Conservation (phyloP, 495 filamentous ascomycete genomes). For the Xylaria castorea region DNA sequence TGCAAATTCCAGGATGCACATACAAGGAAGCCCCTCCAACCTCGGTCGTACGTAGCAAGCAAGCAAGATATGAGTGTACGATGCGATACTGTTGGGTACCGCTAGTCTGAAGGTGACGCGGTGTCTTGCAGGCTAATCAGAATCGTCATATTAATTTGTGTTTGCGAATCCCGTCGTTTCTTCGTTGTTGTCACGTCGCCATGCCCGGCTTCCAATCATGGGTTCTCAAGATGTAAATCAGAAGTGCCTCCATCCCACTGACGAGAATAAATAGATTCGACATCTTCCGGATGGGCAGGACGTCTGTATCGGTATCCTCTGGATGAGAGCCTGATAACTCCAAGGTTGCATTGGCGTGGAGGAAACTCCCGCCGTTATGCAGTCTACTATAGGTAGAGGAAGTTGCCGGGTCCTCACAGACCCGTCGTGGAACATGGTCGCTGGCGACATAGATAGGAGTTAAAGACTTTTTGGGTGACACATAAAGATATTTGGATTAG, state of each 20-base stretch:
- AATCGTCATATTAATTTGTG: conserved; percentile 17
- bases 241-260: conserved; percentile 10
- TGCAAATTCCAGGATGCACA: neutral
- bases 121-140: conserved; percentile 20
- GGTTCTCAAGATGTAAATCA: neutral
- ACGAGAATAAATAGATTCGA: conserved; percentile 24
- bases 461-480: neutral
- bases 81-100: conserved; percentile 11
- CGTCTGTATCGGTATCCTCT: neutral
- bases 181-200: conserved; percentile 18
- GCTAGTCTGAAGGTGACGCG: conserved; percentile 4
- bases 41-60: conserved; percentile 1
- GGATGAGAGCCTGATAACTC: conserved; percentile 17
- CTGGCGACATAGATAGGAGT: conserved; percentile 7
- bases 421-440: conserved; percentile 13
- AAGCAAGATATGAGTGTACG: neutral
- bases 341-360: conserved; percentile 17
- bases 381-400: conserved; percentile 7
- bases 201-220: conserved; percentile 22
- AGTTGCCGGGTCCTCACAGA: conserved; percentile 15
- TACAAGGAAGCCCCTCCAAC: conserved; percentile 2
- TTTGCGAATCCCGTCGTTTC: conserved; percentile 15
- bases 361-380: conserved; percentile 8
- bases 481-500: neutral
- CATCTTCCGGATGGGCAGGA: conserved; percentile 22